Evolutionary conservation across 176 grass and related monocot genomes (phyloP).

Genomic region (Microstegium vimineum): DNA sequence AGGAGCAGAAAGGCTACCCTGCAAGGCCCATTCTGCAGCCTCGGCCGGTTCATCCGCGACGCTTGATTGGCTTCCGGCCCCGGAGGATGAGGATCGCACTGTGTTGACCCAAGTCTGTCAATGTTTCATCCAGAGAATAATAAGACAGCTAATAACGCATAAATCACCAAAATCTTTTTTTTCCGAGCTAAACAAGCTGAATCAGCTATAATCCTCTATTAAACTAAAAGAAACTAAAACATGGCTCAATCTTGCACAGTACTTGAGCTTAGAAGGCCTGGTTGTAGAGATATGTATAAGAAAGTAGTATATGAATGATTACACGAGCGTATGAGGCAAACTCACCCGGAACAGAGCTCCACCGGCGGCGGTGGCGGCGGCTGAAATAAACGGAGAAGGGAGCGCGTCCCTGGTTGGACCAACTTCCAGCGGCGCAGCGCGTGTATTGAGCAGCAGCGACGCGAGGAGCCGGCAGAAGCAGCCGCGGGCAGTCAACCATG

Average conservation of each 20-base stretch:
- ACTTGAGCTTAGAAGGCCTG: background rate
- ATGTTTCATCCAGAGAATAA: slow-evolving; percentile 28
- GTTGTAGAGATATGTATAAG: background rate
- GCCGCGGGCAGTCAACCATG: slow-evolving; percentile 38
- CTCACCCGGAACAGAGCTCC: slow-evolving; percentile 10
- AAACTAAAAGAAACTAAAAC: too few species aligned
- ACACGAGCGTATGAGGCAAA: background rate
- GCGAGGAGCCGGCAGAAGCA: slow-evolving; percentile 20
- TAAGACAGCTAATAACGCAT: slow-evolving; percentile 44
- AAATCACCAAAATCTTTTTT: background rate
- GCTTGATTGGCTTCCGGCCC: slow-evolving; percentile 54
- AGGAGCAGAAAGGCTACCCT: slow-evolving; percentile 56
- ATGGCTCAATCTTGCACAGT: background rate
- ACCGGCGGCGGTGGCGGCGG: background rate
- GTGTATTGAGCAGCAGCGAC: background rate
- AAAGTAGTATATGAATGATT: background rate
- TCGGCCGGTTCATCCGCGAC: slow-evolving; percentile 53
- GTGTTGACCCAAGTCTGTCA: slow-evolving; percentile 52
- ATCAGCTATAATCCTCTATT: background rate
- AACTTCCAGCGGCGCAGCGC: background rate
- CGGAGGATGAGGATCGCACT: slow-evolving; percentile 53
- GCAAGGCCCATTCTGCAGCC: slow-evolving; percentile 78
- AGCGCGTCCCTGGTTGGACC: background rate
- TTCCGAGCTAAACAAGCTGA: background rate
- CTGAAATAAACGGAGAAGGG: background rate